phyloP scores from a whole-genome alignment of 768 basidiomycete species.

The Calocybe indica region DNA sequence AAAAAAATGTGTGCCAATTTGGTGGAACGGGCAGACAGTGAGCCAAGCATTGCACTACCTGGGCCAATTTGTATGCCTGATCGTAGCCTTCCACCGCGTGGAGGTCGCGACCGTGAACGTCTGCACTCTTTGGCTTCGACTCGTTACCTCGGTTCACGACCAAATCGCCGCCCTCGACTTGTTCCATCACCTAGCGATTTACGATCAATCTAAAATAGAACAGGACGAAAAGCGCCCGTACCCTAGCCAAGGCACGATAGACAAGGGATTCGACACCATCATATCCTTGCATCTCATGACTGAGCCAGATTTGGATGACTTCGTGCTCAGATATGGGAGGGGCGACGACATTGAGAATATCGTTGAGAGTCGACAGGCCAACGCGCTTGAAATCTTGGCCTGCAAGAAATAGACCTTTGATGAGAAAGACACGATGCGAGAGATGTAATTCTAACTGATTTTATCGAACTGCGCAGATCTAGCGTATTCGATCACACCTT shows the following conservation, averaged over 20 bases:
- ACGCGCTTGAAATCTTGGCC: slow-evolving; percentile 88
- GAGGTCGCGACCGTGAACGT: slow-evolving; percentile 53
- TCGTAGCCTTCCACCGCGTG: slow-evolving; percentile 83
- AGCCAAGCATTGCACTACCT: slow-evolving; percentile 36
- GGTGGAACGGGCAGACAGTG: slow-evolving; percentile 5
- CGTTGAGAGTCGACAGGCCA: slow-evolving; percentile 82
- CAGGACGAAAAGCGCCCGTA: slow-evolving; percentile 26
- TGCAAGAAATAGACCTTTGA: slow-evolving; percentile 23
- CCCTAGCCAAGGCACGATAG: slow-evolving; percentile 79
- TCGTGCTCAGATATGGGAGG: slow-evolving; percentile 99
- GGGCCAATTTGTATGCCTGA: slow-evolving; percentile 78
- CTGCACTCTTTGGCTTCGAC: slow-evolving; percentile 60
- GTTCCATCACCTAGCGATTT: slow-evolving; percentile 73
- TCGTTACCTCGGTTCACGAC: slow-evolving; percentile 81
- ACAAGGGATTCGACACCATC: slow-evolving; percentile 94
- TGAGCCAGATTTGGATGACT: slow-evolving; percentile 92
- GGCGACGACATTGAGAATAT: slow-evolving; percentile 93
- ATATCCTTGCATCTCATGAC: slow-evolving; percentile 95
- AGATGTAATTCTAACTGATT: slow-evolving; percentile 25
- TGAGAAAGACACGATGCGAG: slow-evolving; percentile 1
- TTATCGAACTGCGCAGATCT: slow-evolving; percentile 89
- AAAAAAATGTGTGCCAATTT: background rate
- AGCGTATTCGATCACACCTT: slow-evolving; percentile 81
- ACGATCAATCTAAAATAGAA: background rate
- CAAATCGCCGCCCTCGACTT: slow-evolving; percentile 90